Conservation (phyloP, 306 rosid genomes). For the Glycine tomentella region DNA sequence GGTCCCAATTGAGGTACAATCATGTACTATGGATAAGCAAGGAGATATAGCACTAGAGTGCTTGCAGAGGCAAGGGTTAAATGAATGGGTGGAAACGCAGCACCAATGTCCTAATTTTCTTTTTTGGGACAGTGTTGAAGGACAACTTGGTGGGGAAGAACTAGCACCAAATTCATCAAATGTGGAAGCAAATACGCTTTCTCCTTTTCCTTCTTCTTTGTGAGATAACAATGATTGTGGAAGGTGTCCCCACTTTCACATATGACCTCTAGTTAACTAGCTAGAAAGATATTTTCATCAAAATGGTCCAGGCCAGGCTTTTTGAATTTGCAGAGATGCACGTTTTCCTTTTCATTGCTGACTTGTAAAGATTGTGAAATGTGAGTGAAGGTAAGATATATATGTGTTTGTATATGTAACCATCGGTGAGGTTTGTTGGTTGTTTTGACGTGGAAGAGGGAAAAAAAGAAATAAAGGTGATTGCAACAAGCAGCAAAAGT, state of each 20-base stretch:
- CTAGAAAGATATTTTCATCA: slow-evolving; percentile 44
- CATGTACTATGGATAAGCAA: slow-evolving; percentile 60
- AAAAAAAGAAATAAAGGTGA: slow-evolving; percentile 43
- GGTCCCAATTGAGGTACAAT: slow-evolving; percentile 51
- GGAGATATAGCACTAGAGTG: slow-evolving; percentile 66
- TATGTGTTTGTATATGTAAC: slow-evolving; percentile 34
- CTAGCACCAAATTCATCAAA: slow-evolving; percentile 56
- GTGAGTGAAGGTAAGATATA: slow-evolving; percentile 49
- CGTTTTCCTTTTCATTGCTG: slow-evolving; percentile 47
- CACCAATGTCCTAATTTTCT: slow-evolving; percentile 74
- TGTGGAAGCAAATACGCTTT: slow-evolving; percentile 56
- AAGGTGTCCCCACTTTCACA: slow-evolving; percentile 32
- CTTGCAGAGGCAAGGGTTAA: slow-evolving; percentile 67
- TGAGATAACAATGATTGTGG: slow-evolving; percentile 55
- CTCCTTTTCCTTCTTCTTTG: slow-evolving; percentile 77
- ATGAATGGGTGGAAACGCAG: slow-evolving; percentile 72
- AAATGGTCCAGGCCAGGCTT: slow-evolving; percentile 58
- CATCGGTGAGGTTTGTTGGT: slow-evolving; percentile 53
- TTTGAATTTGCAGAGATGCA: slow-evolving; percentile 56
- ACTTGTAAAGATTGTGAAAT: slow-evolving; percentile 57
- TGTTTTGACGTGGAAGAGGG: slow-evolving; percentile 49
- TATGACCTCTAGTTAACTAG: slow-evolving; percentile 43
- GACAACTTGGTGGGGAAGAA: slow-evolving; percentile 59
- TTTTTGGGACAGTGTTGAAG: slow-evolving; percentile 82
- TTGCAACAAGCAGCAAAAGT: slow-evolving; percentile 51